Evolutionary conservation across 1,284 basidiomycete genomes (phyloP), one percentile per base, ranked within the genome.

Genomic region (Trametes versicolor): DNA sequence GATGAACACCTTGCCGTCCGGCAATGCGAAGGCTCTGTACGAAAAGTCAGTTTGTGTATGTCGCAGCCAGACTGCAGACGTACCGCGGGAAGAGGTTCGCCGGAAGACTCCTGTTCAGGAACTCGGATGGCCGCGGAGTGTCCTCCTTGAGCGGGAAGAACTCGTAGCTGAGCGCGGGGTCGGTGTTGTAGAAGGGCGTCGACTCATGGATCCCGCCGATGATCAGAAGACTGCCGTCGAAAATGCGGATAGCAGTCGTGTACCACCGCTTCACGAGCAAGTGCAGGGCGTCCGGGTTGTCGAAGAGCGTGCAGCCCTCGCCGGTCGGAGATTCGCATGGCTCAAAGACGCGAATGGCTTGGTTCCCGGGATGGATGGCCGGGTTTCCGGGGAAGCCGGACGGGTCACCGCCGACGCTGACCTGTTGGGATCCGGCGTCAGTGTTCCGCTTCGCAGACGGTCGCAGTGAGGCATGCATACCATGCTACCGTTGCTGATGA

Each of bases 91-190:
- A 74, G 23, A 74, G 56, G 57, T 74, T 74, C 10, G 73, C 65
- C 4, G 73, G 73, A 7, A 72, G 63, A 49, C 53, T 63, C 37
- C 73, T 62, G n/a, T 71, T 65, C 43, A 87, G 78, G 76, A 88
- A 86, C 6, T 76, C 73, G 19, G 81, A 84, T 36, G 78, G 78
- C 49, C 83, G 75, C 19, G 82, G 73, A 6, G 81, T 81, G 34
- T 77, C 75, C 62, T 83, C 81, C 68, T 87, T 86, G 0, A 80
- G 76, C 17, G 85, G 85, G 77, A 83, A 85, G 73, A 82, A 87
- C 71, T 86, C 85, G 65, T 83, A 78, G 21, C 78, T 82, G 68
- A 85, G 84, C 54, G 70, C 82, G 0, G 81, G 78, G 21, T 81
- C 77, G 27, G 72, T 75, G 65, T 81, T 82, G 68, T 81, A 77